Conservation (phyloP, 129 eudicot species). For the Pseudognaphalium luteoalbum region DNA sequence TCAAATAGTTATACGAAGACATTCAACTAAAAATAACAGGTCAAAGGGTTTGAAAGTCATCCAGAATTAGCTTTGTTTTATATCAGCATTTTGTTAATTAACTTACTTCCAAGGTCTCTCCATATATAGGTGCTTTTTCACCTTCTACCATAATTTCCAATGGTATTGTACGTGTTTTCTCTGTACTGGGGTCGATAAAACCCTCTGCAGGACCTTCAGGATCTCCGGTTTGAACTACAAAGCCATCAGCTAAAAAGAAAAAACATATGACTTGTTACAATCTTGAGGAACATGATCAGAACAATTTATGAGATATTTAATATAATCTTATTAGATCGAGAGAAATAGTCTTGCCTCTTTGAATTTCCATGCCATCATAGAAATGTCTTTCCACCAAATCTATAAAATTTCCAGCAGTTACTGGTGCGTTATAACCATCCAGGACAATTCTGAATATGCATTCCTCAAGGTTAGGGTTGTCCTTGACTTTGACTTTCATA, state of each 20-base stretch:
- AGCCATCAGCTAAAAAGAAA: slow-evolving; percentile 80
- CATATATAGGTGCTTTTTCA: slow-evolving; percentile 87
- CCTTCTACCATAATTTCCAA: slow-evolving; percentile 90
- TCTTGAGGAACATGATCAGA: slow-evolving; percentile 6
- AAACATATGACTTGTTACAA: slow-evolving; percentile 17
- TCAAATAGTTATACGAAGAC: background rate
- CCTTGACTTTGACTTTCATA: slow-evolving; percentile 99
- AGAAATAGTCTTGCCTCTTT: slow-evolving; percentile 57
- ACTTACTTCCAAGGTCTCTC: slow-evolving; percentile 88
- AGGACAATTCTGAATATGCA: slow-evolving; percentile 85
- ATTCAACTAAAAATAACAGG: too few relatives aligned
- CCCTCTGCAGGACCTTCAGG: slow-evolving; percentile 99
- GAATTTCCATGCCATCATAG: slow-evolving; percentile 99
- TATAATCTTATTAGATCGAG: background rate
- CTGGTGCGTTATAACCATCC: slow-evolving; percentile 97
- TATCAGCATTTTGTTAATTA: background rate
- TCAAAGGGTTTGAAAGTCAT: too few relatives aligned
- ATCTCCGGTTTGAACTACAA: slow-evolving; percentile 97
- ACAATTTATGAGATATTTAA: background rate
- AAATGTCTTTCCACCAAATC: slow-evolving; percentile 96
- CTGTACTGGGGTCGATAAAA: slow-evolving; percentile 97
- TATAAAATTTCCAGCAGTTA: slow-evolving; percentile 95
- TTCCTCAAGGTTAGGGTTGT: slow-evolving; percentile 85
- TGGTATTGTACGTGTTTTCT: slow-evolving; percentile 85
- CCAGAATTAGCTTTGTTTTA: too few relatives aligned